Base-by-base conservation (phyloP, 148 eudicot species). In the Mesembryanthemum crystallinum region DNA sequence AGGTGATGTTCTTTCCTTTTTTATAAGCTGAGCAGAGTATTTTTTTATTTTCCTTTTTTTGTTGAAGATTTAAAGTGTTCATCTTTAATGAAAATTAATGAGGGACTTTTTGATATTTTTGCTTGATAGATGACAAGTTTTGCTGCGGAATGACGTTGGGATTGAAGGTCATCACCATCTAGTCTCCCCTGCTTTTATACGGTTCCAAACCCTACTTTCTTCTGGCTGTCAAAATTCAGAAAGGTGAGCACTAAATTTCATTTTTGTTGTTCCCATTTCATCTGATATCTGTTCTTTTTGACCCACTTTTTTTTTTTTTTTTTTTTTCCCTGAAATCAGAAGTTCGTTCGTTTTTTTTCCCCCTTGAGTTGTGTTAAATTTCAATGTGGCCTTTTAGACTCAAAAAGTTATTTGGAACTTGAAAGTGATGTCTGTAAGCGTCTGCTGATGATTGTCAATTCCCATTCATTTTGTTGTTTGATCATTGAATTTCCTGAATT, bases 391-490 rank as follows among this genome's bases (percentile, higher is more conserved):
- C 8, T 37, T 42, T 62, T 64, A 8, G 7, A 51, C 33, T 70
- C 49, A 32, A 68, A 68, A 74, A 73, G 60, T 2, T 39, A 9
- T 14, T 76, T 80, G 76, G 35, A 42, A 3, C 67, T 71, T 54
- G 9, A 23, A 59, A 54, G n/a, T 63, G 51, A 1, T 39, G 25
- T 9, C 39, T 39, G 64, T 57, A 57, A 57, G 72, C 55, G 58
- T 42, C n/a, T 81, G 83, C 71, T 80, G 76, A 54, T 80, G 78
- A 69, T 65, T 3, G 66, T 8, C 13, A 62, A 3, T 70, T 29
- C 15, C 30, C 15, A 57, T 32, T 76, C 68, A 28, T 39, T 1
- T 27, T 30, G 5, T 66, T 73, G 18, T 18, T 42, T 35, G 1
- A 64, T 39, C 32, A 29, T 29, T 32, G 37, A 27, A 33, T 62